Evolutionary conservation across 2,329 filamentous ascomycete genomes (phyloP).

Genomic region (Colletotrichum plurivorum): DNA sequence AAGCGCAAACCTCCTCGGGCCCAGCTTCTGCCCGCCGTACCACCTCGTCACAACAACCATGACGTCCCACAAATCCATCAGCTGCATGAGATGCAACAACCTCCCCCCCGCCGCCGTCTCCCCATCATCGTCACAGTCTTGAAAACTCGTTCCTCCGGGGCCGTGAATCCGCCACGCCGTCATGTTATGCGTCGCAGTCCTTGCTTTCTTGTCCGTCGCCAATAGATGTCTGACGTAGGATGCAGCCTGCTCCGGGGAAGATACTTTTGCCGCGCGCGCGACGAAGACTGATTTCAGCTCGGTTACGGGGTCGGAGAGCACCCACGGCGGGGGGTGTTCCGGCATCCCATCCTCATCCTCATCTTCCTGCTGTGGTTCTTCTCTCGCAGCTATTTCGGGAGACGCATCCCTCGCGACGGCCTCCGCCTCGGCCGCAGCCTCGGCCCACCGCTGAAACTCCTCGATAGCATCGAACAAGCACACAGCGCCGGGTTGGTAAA

Average conservation of each 20-base stretch:
- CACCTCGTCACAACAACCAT: conserved; percentile 95
- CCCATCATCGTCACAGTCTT: conserved; percentile 97
- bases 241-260: conserved; percentile 79
- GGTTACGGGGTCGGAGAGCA: conserved; percentile 77
- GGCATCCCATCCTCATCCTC: not conserved
- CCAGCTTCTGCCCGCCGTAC: conserved; percentile 93
- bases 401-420: conserved; percentile 16
- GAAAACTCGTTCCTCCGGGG: conserved; percentile 71
- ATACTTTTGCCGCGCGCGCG: conserved; percentile 80
- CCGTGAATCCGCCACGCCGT: conserved; percentile 88
- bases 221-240: conserved; percentile 82
- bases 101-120: conserved; percentile 92
- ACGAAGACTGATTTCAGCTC: conserved; percentile 93
- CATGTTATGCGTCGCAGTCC: conserved; percentile 95
- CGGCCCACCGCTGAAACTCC: conserved; percentile 61
- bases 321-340: conserved; percentile 72
- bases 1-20: conserved; percentile 89
- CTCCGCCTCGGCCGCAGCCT: conserved; percentile 32
- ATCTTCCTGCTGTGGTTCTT: conserved; percentile 35
- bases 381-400: not conserved
- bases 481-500: conserved; percentile 81
- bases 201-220: conserved; percentile 84
- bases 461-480: conserved; percentile 95
- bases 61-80: conserved; percentile 94
- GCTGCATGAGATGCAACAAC: conserved; percentile 89